Base-by-base conservation (phyloP, 768 basidiomycete species). In the Daedaleopsis sinensis region DNA sequence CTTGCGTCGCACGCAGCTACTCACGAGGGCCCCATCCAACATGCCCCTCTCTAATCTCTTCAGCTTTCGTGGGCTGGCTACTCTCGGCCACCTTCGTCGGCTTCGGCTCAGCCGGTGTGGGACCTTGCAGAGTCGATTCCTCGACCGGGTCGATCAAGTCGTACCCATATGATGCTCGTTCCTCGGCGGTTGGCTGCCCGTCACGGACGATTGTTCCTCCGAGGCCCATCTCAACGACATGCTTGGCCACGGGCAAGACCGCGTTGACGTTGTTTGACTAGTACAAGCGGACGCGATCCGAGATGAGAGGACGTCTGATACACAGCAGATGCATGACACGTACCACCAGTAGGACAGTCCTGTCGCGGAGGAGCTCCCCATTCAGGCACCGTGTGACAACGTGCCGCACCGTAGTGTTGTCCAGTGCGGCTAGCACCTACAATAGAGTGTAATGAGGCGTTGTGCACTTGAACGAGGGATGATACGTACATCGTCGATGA, bases 401-500 rank as follows among this genome's bases (percentile, higher is more conserved):
- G 74, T 74, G 82, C 37, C 77, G 73, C 3, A 80, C 77, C 7
- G 84, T 86, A 56, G 83, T 78, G 12, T 80, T 80, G 52, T 85
- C 84, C 3, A 84, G 71, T 1, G 81, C 81, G 9, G 80, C 80
- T 19, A 84, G 76, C 43, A 82, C 67, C 73, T 74, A 46, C 4
- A 24, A 6, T 7, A n/a, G 10, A 12, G 27, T 13, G 32, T 49
- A 5, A 16, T 36, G 46, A 4, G 11, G 6, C 48, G 19, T 2
- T 32, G 51, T 19, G 23, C 13, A 24, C 18, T 21, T 15, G 21
- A 21, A 21, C 2, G 43, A 1, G 5, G 38, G 16, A 46, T 19
- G 13, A 42, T 7, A 6, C 70, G 51, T 21, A 91, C 83, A 67
- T 93, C 91, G 65, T 94, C 91, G 43, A 93, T 73, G 16, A 94